These are phyloP conservation scores for Arthrocladium fulminans DNA, from an alignment of 2,329 filamentous ascomycete species.

Conservation along the genomic window DNA sequence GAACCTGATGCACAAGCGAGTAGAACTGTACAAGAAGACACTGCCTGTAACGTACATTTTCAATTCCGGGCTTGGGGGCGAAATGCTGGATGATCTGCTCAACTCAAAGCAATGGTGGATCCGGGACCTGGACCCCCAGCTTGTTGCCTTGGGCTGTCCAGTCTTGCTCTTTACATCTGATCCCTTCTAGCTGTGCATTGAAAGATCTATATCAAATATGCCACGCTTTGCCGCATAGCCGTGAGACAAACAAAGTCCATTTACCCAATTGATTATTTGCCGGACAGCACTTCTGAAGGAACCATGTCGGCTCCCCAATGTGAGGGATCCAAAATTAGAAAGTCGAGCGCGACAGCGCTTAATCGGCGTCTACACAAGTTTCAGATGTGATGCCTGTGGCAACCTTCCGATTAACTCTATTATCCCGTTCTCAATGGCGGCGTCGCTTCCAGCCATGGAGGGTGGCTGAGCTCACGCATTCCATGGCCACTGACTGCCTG, in stretches of 20 bases:
- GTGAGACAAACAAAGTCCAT: neutral
- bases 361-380: conserved; percentile 6
- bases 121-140: too few species aligned
- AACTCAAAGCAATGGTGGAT: too few species aligned
- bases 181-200: too few species aligned
- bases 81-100: too few species aligned
- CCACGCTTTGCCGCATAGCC: neutral
- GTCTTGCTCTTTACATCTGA: too few species aligned
- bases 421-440: neutral
- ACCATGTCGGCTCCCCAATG: neutral
- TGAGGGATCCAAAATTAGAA: conserved; percentile 1
- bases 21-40: too few species aligned
- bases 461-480: neutral
- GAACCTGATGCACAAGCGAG: too few species aligned
- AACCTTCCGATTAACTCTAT: neutral
- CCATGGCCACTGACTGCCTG: too few species aligned
- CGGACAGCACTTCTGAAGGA: neutral
- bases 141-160: too few species aligned
- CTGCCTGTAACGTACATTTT: too few species aligned
- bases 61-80: too few species aligned
- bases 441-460: neutral
- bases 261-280: neutral
- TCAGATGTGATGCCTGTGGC: neutral
- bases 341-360: neutral
- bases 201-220: too few species aligned